phyloP scores from a whole-genome alignment of 768 basidiomycete genomes.

The Coprinellus micaceus region DNA sequence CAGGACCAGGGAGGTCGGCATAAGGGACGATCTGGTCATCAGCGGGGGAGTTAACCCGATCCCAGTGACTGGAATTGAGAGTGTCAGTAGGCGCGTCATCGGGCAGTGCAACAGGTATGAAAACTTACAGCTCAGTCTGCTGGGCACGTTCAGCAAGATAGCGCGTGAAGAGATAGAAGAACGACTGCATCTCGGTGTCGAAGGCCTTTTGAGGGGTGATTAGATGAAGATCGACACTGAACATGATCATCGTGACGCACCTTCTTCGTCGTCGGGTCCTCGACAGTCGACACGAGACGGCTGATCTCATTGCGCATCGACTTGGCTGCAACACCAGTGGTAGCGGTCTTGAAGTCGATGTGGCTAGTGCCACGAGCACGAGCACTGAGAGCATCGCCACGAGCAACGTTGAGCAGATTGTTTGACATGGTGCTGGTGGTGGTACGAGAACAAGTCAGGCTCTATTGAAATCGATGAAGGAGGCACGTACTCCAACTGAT shows the following conservation, averaged over 20 bases:
- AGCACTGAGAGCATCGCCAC: conserved; percentile 64
- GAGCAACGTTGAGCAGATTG: conserved; percentile 49
- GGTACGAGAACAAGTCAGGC: conserved; percentile 12
- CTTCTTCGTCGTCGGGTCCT: conserved; percentile 78
- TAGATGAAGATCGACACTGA: conserved; percentile 16
- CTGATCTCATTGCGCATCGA: conserved; percentile 98
- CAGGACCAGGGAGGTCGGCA: conserved; percentile 57
- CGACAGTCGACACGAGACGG: conserved; percentile 83
- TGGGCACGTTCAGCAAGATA: conserved; percentile 88
- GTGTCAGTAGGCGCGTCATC: conserved; percentile 6
- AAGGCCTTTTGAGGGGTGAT: conserved; percentile 56
- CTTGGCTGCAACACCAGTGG: conserved; percentile 89
- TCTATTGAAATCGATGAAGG: conserved; percentile 18
- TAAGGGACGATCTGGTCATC: conserved; percentile 86
- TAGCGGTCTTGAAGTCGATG: conserved; percentile 98
- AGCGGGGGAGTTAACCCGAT: conserved; percentile 83
- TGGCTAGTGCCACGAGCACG: conserved; percentile 75
- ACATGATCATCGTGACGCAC: conserved; percentile 34
- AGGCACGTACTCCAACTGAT: conserved; percentile 38
- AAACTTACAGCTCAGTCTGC: conserved; percentile 76
- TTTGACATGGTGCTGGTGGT: conserved; percentile 43
- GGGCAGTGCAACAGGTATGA: conserved; percentile 7
- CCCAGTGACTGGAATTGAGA: conserved; percentile 64
- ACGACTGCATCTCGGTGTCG: conserved; percentile 90
- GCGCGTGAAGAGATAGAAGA: conserved; percentile 94